These are phyloP conservation scores for Beauveria medogensis DNA, from an alignment of 2,329 filamentous ascomycete genomes.

Conservation along the genomic window DNA sequence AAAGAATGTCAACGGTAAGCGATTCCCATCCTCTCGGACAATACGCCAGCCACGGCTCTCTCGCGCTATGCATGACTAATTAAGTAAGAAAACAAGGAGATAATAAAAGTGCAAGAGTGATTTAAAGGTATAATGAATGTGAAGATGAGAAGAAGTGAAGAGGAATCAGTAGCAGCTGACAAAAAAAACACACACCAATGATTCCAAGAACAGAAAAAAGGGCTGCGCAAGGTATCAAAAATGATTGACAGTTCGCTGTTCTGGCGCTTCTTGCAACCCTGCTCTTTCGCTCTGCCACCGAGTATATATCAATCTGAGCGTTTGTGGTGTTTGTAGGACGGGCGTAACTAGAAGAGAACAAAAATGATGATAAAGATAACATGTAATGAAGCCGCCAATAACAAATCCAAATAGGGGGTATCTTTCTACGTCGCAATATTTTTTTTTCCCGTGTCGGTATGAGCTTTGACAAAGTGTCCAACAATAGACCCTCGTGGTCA, in stretches of 20 bases:
- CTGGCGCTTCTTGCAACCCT: not conserved
- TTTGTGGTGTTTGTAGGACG: not conserved
- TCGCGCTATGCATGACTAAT: constrained; percentile 15
- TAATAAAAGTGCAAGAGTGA: constrained; percentile 7
- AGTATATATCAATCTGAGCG: not conserved
- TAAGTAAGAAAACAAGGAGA: constrained; percentile 2
- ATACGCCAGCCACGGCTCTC: not conserved
- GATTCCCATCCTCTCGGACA: not conserved
- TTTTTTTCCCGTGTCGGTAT: not conserved
- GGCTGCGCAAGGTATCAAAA: not conserved
- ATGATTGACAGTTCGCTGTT: constrained; percentile 5
- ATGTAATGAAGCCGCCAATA: constrained; percentile 1
- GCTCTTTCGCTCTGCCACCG: not conserved
- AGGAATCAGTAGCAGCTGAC: not conserved
- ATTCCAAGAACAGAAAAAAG: constrained; percentile 2
- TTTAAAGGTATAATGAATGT: constrained; percentile 4
- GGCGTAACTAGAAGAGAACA: not conserved
- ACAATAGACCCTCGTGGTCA: not conserved
- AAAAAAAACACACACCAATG: constrained; percentile 8
- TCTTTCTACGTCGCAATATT: constrained; percentile 18
- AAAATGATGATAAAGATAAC: not conserved
- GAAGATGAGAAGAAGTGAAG: constrained; percentile 7
- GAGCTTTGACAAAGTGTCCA: not conserved
- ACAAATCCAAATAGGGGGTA: constrained; percentile 17
- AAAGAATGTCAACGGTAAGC: not conserved